A percentile compares a stretch with the other conserved stretches of the same genome.
phyloP scores from a whole-genome alignment of 1,139 yeast genomes.

The Diutina rugosa region DNA sequence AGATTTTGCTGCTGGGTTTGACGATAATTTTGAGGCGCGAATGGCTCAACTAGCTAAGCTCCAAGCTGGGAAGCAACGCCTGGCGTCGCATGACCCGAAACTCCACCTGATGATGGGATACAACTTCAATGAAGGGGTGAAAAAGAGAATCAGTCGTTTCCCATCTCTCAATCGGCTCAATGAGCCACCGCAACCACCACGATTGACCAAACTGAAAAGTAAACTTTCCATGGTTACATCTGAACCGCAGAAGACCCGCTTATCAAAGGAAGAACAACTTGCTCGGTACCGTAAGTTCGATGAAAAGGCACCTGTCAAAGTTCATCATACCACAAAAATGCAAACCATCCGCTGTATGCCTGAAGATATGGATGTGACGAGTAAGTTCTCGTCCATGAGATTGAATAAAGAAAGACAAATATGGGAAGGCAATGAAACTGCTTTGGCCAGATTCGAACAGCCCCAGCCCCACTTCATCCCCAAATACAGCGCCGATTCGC shows the following conservation, averaged over 20 bases:
- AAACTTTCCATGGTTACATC: not conserved
- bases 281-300: not conserved
- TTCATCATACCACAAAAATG: not conserved
- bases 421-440: conserved; percentile 1
- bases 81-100: not conserved
- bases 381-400: not conserved
- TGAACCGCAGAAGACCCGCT: not conserved
- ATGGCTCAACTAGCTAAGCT: not conserved
- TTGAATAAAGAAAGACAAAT: not conserved
- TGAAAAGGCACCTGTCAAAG: not conserved
- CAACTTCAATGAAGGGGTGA: not conserved
- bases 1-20: not conserved
- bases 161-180: not conserved
- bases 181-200: not conserved
- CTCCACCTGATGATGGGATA: not conserved
- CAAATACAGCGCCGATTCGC: not conserved
- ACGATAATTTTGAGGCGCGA: not conserved
- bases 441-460: not conserved
- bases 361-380: not conserved
- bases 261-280: not conserved
- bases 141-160: not conserved
- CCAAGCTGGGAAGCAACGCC: not conserved
- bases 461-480: not conserved
- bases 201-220: not conserved
- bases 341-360: not conserved